Percentiles rank a stretch among this genome's conserved stretches.
Conservation (phyloP, 2,329 filamentous ascomycete species). For the Beauveria sp. region DNA sequence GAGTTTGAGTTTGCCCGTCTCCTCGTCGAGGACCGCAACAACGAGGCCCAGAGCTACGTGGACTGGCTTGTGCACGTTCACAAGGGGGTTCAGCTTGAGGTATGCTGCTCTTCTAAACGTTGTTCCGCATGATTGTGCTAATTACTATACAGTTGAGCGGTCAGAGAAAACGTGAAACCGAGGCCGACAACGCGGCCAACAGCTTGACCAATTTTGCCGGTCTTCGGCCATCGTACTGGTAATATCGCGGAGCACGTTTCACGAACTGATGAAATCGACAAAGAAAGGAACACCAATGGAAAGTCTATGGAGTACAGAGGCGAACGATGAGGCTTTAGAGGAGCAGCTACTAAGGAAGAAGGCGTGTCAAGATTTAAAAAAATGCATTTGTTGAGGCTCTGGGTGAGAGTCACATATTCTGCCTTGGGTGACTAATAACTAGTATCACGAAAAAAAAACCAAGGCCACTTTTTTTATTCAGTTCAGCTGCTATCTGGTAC, state of each 20-base stretch:
- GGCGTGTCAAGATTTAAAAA: not conserved
- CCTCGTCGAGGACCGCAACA: slow-evolving; percentile 90
- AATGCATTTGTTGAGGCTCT: not conserved
- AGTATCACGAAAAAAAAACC: not conserved
- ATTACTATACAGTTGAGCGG: slow-evolving; percentile 47
- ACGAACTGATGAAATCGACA: slow-evolving; percentile 2
- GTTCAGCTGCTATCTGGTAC: too few species aligned
- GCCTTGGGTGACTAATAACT: not conserved
- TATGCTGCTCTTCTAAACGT: slow-evolving; percentile 29
- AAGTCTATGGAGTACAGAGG: not conserved
- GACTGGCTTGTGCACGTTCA: slow-evolving; percentile 98
- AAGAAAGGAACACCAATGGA: slow-evolving; percentile 8
- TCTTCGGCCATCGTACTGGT: slow-evolving; percentile 54
- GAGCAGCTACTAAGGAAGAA: not conserved
- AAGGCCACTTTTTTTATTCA: not conserved
- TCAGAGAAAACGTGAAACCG: slow-evolving; percentile 63
- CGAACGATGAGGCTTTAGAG: not conserved
- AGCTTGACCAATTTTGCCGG: slow-evolving; percentile 50
- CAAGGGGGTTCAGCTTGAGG: slow-evolving; percentile 85
- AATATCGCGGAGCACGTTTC: slow-evolving; percentile 15
- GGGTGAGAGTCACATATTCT: not conserved
- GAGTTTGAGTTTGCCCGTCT: slow-evolving; percentile 94
- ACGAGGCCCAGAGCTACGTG: slow-evolving; percentile 95
- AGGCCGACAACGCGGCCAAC: slow-evolving; percentile 34
- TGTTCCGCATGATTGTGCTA: not conserved